Evolutionary conservation across 2,329 filamentous ascomycete genomes (phyloP), one percentile per base, ranked within the genome.

Genomic region (Pezicula radicicola): DNA sequence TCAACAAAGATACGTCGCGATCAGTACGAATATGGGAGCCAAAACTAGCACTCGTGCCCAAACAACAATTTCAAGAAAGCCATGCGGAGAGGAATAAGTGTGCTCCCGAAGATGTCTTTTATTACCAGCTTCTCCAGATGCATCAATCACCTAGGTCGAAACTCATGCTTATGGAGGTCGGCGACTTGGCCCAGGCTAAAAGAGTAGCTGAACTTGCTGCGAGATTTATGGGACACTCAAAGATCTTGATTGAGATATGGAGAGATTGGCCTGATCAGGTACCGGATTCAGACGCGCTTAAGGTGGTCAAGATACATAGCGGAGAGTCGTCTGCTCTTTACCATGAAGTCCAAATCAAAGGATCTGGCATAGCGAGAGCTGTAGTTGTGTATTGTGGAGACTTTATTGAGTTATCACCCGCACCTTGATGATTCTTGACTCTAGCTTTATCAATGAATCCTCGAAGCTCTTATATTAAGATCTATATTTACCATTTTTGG

Each of bases 1-100:
- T 89, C 62, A 70, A 76, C 37, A 77, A 70, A 37, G 80, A 81
- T 16, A 91, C 87, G 1, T 75, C 78, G 1, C 80, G 84, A 25
- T 93, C 89, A 12, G 93, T 97, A 28, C 81, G 91, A 15, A 83
- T 83, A 43, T 91, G 84, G 66, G 94, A 99, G 70, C 94, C 94
- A 3, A 81, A 75, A 57, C 70, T 89, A 12, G 94, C 94, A 0
- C 76, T 97, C 13, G 89, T 97, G 0, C 81, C 80, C 28, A 30
- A 30, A 12, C 28, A 9, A 30, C 28, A 8, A 9, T 21, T 8
- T 27, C 13, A n/a, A 15, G 16, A 40, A 12, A 15, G 18, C 35
- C 30, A 47, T 19, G 79, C 80, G 0, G 39, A 49, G 13, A 13
- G 27, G 5, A n/a, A 13, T n/a, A 8, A 45, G 15, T 63, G 58